phyloP scores from a whole-genome alignment of 176 grass and related monocot species.

The Melocanna baccifera region DNA sequence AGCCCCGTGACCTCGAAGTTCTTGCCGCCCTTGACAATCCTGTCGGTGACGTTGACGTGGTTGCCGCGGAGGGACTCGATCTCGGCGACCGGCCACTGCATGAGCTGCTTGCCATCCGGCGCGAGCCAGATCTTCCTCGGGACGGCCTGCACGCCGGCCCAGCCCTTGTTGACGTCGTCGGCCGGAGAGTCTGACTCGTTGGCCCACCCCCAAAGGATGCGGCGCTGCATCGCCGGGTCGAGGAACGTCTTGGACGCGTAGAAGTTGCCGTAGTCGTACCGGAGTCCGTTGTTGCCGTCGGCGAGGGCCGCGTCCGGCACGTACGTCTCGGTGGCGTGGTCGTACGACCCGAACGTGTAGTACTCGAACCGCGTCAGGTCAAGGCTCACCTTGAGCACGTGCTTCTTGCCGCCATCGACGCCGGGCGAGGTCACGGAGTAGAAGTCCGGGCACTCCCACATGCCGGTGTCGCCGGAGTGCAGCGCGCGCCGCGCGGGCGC shows the following conservation, averaged over 20 bases:
- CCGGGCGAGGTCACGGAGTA: slow-evolving; percentile 41
- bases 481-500: slow-evolving; percentile 1
- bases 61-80: slow-evolving; percentile 49
- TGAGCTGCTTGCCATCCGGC: slow-evolving; percentile 48
- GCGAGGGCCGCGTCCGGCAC: slow-evolving; percentile 35
- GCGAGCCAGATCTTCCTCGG: slow-evolving; percentile 65
- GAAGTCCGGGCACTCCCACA: slow-evolving; percentile 96
- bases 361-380: slow-evolving; percentile 52
- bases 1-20: slow-evolving; percentile 47
- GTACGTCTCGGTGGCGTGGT: slow-evolving; percentile 50
- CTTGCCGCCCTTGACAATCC: background rate
- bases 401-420: background rate
- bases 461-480: slow-evolving; percentile 59
- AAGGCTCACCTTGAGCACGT: slow-evolving; percentile 75
- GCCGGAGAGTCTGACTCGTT: slow-evolving; percentile 60
- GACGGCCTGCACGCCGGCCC: slow-evolving; percentile 67
- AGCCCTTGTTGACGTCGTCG: slow-evolving; percentile 50
- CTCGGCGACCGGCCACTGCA: slow-evolving; percentile 75
- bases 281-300: slow-evolving; percentile 48
- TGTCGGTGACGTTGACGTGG: slow-evolving; percentile 27
- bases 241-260: slow-evolving; percentile 83
- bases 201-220: slow-evolving; percentile 68
- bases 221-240: slow-evolving; percentile 40
- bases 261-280: slow-evolving; percentile 78
- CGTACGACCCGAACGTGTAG: slow-evolving; percentile 65